Evolutionary conservation across 306 rosid genomes (phyloP), one percentile per base, ranked within the genome.

Genomic region (Quercus rubra): DNA sequence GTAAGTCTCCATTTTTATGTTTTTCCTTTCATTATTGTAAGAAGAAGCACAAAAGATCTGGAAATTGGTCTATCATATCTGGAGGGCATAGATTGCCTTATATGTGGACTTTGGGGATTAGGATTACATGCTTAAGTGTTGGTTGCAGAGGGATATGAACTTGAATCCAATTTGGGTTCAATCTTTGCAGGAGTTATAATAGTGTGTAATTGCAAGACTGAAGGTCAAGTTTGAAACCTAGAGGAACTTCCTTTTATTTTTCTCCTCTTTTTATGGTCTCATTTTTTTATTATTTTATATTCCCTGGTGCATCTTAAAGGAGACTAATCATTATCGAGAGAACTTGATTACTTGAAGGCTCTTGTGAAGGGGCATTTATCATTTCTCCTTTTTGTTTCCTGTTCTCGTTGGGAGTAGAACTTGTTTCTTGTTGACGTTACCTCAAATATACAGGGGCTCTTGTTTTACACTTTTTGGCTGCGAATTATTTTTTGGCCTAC

Each of bases 291-390:
- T 35, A 35, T 6, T 35, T 69, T 41, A 8, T 69, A 74, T 69
- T 59, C 35, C 49, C 33, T 38, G 25, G 77, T 38, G 69, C 52
- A 74, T 67, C 31, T 23, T 18, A 51, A 57, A 55, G 20, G 77
- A 23, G 7, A 31, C 71, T 74, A 63, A 52, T 52, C 71, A 75
- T 75, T 75, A 30, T 57, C 59, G 74, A 81, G 73, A 35, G 71
- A 66, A 1, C 17, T 8, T 49, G 54, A 49, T 49, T 12, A 12
- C 17, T 49, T 19, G 52, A 75, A 59, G 73, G 67, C 55, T 55
- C 57, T 28, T 61, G 33, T 56, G 71, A 38, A 6, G 21, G 52
- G 57, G 78, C 72, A 68, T 35, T 62, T 63, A 8, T 54, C 57
- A 31, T 21, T 54, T 64, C 58, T 73, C 77, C 67, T 20, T 62